Evolutionary conservation across 192 early-diverging fungal species (phyloP), one percentile per base, ranked within the genome.

Genomic region (Umbelopsis vinacea): DNA sequence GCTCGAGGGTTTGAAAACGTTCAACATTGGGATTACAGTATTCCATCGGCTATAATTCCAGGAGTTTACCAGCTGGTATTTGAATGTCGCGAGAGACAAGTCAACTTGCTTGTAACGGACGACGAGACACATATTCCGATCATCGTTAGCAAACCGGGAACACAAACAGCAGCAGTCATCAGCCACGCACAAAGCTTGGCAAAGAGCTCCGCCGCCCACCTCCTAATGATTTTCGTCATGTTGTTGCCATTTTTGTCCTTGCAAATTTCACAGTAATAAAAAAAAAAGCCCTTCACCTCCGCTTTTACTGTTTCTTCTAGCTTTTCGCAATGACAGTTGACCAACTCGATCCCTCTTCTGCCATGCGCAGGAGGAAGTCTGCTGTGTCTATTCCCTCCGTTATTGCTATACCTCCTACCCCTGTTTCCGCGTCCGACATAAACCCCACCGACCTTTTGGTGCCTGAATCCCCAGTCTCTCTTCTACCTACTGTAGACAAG

Each of bases 31-130:
- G 57, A 63, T 4, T 63, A 63, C 33, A 63, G 24, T 29, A 37
- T 63, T 63, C 57, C 57, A 12, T 38, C 57, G 4, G 11, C 17
- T 19, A 63, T 63, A 2, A 6, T 35, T 5, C 33, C 33, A 2
- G 57, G 57, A n/a, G 12, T 17, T 63, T 63, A 63, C 19, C 35
- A 37, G 57, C 57, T 63, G 33, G 57, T 35, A 12, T 63, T 63
- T 37, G 2, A 19, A 37, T 63, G 57, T 35, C 26, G 57, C 17
- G 57, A 63, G 26, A 63, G 57, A 37, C 29, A 63, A 63, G 26
- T 6, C 17, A 19, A 63, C 33, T 15, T 63, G 0, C 26, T 63
- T 19, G 57, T 63, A 37, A 63, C 57, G 2, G 33, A 63, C 17
- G 57, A 63, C 14, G 15, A 37, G 12, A 37, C 15, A 3, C 15